Evolutionary conservation across 768 basidiomycete genomes (phyloP).

Genomic region (Auriscalpium microsporum): DNA sequence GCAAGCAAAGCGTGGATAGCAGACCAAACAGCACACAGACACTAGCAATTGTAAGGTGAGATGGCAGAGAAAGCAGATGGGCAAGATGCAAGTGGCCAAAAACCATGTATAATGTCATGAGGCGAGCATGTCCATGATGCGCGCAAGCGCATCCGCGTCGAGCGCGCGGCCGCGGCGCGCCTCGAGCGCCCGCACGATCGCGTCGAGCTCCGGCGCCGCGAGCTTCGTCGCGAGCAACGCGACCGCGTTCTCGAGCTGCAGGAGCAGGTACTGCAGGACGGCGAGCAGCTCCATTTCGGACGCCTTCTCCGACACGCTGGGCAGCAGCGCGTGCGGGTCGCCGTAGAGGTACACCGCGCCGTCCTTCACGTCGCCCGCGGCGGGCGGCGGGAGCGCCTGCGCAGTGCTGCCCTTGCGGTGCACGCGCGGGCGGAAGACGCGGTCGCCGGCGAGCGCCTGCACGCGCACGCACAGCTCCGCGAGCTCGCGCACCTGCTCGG

Average conservation of each 20-base stretch:
- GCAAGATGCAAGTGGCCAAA: not conserved
- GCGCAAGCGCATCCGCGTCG: slow-evolving; percentile 6
- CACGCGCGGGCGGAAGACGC: slow-evolving; percentile 11
- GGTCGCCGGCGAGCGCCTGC: slow-evolving; percentile 59
- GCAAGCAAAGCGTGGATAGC: not conserved
- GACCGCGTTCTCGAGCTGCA: slow-evolving; percentile 66
- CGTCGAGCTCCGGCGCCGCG: not conserved
- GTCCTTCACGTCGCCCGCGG: not conserved
- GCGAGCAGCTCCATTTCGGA: slow-evolving; percentile 64
- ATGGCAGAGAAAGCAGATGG: too few relatives aligned
- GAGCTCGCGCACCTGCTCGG: slow-evolving; percentile 69
- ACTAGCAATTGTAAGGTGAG: too few relatives aligned
- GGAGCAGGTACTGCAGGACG: slow-evolving; percentile 67
- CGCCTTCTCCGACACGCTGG: slow-evolving; percentile 59
- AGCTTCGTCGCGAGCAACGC: slow-evolving; percentile 6
- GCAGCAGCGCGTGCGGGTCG: slow-evolving; percentile 53
- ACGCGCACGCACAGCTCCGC: slow-evolving; percentile 68
- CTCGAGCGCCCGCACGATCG: not conserved
- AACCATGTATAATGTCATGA: not conserved
- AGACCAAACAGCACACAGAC: too few relatives aligned
- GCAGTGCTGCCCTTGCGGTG: slow-evolving; percentile 12
- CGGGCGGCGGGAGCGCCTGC: slow-evolving; percentile 15
- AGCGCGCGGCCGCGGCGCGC: slow-evolving; percentile 5
- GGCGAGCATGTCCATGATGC: slow-evolving; percentile 8
- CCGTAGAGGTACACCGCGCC: slow-evolving; percentile 3